These are phyloP conservation scores for Pyrenophora teres DNA, from an alignment of 2,329 filamentous ascomycete genomes.

Conservation along the genomic window DNA sequence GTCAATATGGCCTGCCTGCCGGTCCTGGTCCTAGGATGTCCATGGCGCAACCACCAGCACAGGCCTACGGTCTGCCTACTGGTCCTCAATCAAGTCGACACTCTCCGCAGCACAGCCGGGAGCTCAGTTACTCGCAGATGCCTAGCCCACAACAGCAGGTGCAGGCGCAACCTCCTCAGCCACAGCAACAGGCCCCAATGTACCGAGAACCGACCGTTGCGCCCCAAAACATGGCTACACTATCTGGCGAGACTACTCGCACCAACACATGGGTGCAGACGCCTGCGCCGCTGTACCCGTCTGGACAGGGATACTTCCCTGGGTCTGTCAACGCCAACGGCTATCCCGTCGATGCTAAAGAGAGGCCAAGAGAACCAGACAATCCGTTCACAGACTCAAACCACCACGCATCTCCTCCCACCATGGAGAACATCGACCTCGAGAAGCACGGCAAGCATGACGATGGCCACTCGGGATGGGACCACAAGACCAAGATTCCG, in stretches of 20 bases:
- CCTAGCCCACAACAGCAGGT: constrained; percentile 10
- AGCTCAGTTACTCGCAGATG: constrained; percentile 12
- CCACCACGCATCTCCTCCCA: constrained; percentile 15
- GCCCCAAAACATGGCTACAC: constrained; percentile 15
- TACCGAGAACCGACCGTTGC: constrained; percentile 4
- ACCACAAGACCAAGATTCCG: constrained; percentile 32
- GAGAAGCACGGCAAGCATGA: constrained; percentile 36
- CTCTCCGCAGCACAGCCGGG: constrained; percentile 9
- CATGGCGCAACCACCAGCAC: constrained; percentile 12
- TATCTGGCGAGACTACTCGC: constrained; percentile 32
- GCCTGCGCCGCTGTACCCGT: constrained; percentile 26
- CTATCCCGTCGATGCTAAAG: constrained; percentile 34
- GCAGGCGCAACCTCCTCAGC: constrained; percentile 3
- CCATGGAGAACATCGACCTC: constrained; percentile 28
- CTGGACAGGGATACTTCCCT: constrained; percentile 27
- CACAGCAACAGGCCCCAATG: constrained; percentile 6
- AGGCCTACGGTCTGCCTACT: constrained; percentile 18
- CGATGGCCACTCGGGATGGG: constrained; percentile 23
- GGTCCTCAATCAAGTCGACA: constrained; percentile 9
- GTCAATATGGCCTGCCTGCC: constrained; percentile 14
- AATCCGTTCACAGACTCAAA: constrained; percentile 26
- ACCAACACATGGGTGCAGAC: constrained; percentile 39
- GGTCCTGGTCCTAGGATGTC: constrained; percentile 21
- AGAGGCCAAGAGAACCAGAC: constrained; percentile 21
- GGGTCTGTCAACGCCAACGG: constrained; percentile 31